Base-by-base conservation (phyloP, 208 protist genomes). In the Trypanosoma avium region DNA sequence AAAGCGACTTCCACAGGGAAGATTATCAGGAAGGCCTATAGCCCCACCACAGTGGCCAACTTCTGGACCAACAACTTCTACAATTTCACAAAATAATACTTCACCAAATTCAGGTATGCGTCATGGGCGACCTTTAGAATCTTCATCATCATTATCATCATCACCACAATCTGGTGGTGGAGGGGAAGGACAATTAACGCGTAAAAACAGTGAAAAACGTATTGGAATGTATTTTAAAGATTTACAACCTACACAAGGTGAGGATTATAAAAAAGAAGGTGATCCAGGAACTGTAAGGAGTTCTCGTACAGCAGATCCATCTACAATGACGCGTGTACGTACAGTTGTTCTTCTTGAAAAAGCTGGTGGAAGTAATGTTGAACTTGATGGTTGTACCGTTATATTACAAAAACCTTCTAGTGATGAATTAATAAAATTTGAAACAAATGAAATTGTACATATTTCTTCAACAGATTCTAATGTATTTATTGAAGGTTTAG, bases 151-250 rank as follows among this genome's bases (percentile, higher is more conserved):
- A n/a, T n/a, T n/a, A n/a, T n/a, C n/a, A n/a, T n/a, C n/a, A n/a
- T n/a, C n/a, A n/a, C n/a, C n/a, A n/a, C n/a, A n/a, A n/a, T n/a
- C n/a, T n/a, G n/a, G n/a, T n/a, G n/a, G n/a, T n/a, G n/a, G n/a
- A n/a, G n/a, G n/a, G n/a, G n/a, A n/a, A 13, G 35, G 36, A 48
- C 75, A 75, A 48, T 61, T 71, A 27, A 54, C 57, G 19, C 82
- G 82, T 55, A 86, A 86, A 59, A 54, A 42, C 7, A 88, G 81
- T 54, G 70, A 83, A 61, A 92, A 88, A 73, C 72, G 82, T 1
- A 77, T 92, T 19, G 85, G 85, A 17, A 87, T 92, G 78, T 92
- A 92, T 65, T 92, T 92, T 66, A 92, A 92, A 57, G 86, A 88
- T 67, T 78, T 81, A n/a, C 71, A 81, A 40, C 75, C 65, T 0